Evolutionary conservation across 345 rosid species (phyloP), one percentile per base, ranked within the genome.

Genomic region (Salix suchowensis): DNA sequence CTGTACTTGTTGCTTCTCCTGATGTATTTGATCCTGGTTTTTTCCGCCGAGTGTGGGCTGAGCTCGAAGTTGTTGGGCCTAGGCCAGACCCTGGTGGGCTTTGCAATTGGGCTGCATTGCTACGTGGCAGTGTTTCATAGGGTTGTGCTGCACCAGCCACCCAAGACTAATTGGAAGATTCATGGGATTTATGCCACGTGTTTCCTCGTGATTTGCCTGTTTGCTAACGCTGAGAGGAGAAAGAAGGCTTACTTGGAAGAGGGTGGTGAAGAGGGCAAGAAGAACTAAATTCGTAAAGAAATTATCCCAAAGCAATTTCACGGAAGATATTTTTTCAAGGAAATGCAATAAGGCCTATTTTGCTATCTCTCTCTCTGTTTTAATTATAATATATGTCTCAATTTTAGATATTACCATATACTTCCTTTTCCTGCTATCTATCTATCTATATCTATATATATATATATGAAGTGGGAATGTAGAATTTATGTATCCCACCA

Each of bases 261-360:
- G n/a, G 90, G 95, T 2, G 98, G 95, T 24, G 97, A 89, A 67
- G 99, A 94, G 74, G 96, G 94, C n/a, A 96, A 96, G 92, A 89
- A 91, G 82, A 94, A 88, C 39, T 95, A 74, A 74, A 87, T 26
- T 12, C 13, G 5, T 18, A 24, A 52, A 12, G 48, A 21, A 76
- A 68, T 68, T 67, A 30, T 67, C 66, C 70, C 50, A 68, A 67
- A 5, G 61, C 61, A n/a, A n/a, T n/a, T 21, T 55, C 61, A n/a
- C 61, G 2, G 26, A 55, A n/a, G 12, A 55, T 7, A 6, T 21
- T n/a, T 58, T 58, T n/a, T 55, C 26, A n/a, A 55, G 74, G 19
- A 37, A 68, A 74, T 67, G 72, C 37, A 69, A 44, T 44, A 44
- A 69, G n/a, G 36, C 50, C 23, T 32, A 4, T 36, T 71, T 69